phyloP scores from a whole-genome alignment of 805 yeast genomes.

The Myxozyma vanderwaltii region DNA sequence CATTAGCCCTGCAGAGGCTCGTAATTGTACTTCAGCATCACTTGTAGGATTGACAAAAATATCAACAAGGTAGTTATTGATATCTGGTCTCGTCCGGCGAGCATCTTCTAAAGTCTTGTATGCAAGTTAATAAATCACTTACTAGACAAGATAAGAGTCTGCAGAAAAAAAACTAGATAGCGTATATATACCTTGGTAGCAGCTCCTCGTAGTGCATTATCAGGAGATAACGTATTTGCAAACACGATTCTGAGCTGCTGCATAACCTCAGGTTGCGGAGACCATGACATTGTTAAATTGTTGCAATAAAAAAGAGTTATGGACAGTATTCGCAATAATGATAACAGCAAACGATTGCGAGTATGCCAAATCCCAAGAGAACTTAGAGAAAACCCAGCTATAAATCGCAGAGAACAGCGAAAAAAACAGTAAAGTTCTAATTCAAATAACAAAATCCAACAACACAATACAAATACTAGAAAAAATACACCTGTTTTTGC shows the following conservation, averaged over 20 bases:
- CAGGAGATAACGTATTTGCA: constrained; percentile 68
- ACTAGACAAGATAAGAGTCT: too few relatives aligned
- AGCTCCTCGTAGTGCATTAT: constrained; percentile 54
- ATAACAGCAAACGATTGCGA: neutral
- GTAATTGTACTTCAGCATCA: constrained; percentile 53
- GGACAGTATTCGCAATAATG: neutral
- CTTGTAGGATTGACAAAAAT: constrained; percentile 60
- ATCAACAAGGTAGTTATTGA: constrained; percentile 75
- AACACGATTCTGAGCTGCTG: constrained; percentile 67
- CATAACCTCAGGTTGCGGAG: constrained; percentile 62
- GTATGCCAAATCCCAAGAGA: too few relatives aligned
- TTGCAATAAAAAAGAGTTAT: neutral
- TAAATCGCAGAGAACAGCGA: too few relatives aligned
- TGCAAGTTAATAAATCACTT: too few relatives aligned
- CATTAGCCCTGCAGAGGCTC: constrained; percentile 87
- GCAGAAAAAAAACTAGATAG: too few relatives aligned
- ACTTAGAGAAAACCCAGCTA: too few relatives aligned
- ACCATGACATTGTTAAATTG: constrained; percentile 51
- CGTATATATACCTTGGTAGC: constrained; percentile 57
- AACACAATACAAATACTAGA: too few relatives aligned
- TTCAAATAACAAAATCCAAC: too few relatives aligned
- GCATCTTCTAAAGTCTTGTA: constrained; percentile 64
- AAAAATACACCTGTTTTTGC: too few relatives aligned
- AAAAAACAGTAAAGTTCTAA: too few relatives aligned
- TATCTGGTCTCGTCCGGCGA: constrained; percentile 62